Evolutionary conservation across 768 basidiomycete genomes (phyloP).

Genomic region (Mycena vitilis): DNA sequence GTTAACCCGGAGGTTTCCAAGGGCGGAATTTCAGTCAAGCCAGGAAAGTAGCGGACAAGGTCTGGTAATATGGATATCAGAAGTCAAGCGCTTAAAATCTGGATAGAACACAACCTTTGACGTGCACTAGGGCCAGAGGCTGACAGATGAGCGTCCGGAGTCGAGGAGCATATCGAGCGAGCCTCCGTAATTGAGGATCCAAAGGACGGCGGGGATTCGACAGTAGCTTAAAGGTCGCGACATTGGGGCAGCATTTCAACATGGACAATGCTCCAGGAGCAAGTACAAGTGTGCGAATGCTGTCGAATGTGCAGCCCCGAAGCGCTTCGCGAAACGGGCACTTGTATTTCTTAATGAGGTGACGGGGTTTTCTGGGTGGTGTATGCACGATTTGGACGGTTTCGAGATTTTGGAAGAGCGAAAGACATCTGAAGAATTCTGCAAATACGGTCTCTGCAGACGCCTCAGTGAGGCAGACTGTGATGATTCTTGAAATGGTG

Average conservation of each 20-base stretch:
- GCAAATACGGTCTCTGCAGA: constrained; percentile 31
- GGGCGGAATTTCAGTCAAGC: background rate
- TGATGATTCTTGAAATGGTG: constrained; percentile 29
- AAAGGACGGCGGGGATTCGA: too few relatives aligned
- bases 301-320: background rate
- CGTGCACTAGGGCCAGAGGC: background rate
- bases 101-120: too few relatives aligned
- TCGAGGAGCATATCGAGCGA: background rate
- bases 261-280: background rate
- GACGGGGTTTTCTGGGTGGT: background rate
- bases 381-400: constrained; percentile 36
- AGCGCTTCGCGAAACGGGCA: background rate
- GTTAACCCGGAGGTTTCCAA: background rate
- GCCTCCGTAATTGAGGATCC: background rate
- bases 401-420: constrained; percentile 40
- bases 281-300: background rate
- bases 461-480: constrained; percentile 34
- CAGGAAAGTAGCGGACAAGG: background rate
- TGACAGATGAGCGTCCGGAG: background rate
- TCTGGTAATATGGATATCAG: background rate
- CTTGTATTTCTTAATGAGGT: background rate
- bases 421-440: constrained; percentile 41
- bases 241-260: background rate
- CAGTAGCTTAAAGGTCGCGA: background rate
- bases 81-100: background rate